Evolutionary conservation across 1,139 yeast species (phyloP).

Genomic region (Ogataea hybrid): DNA sequence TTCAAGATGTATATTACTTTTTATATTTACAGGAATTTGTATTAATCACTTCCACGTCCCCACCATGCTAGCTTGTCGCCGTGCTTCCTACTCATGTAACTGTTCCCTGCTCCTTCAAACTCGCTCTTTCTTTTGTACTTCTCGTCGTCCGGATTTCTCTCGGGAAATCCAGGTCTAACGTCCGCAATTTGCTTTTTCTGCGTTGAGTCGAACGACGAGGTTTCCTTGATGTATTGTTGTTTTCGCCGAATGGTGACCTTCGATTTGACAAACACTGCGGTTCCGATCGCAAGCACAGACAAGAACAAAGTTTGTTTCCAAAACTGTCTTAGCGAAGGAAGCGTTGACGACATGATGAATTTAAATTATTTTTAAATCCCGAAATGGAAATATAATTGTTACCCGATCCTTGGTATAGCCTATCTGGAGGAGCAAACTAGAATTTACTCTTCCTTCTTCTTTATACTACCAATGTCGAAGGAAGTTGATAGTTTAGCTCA

Average conservation of each 20-base stretch:
- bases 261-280: constrained; percentile 34
- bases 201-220: constrained; percentile 32
- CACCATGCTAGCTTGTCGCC: constrained; percentile 38
- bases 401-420: constrained; percentile 6
- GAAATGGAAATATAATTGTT: constrained; percentile 1
- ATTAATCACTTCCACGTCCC: constrained; percentile 9
- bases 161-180: constrained; percentile 44
- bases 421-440: constrained; percentile 1
- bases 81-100: constrained; percentile 49
- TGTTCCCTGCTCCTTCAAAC: constrained; percentile 64
- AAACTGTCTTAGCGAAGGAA: constrained; percentile 28
- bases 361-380: background rate
- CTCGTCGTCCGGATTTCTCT: constrained; percentile 28
- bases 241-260: constrained; percentile 34
- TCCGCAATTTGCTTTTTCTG: constrained; percentile 33
- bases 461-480: constrained; percentile 11
- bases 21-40: background rate
- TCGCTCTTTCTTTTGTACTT: constrained; percentile 47
- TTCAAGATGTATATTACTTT: constrained; percentile 1
- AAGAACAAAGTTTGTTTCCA: constrained; percentile 33
- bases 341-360: constrained; percentile 17
- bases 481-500: constrained; percentile 61
- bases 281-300: constrained; percentile 28
- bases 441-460: background rate
- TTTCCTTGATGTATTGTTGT: constrained; percentile 33